Evolutionary conservation across 768 basidiomycete genomes (phyloP).

Genomic region (Serendipita indica): DNA sequence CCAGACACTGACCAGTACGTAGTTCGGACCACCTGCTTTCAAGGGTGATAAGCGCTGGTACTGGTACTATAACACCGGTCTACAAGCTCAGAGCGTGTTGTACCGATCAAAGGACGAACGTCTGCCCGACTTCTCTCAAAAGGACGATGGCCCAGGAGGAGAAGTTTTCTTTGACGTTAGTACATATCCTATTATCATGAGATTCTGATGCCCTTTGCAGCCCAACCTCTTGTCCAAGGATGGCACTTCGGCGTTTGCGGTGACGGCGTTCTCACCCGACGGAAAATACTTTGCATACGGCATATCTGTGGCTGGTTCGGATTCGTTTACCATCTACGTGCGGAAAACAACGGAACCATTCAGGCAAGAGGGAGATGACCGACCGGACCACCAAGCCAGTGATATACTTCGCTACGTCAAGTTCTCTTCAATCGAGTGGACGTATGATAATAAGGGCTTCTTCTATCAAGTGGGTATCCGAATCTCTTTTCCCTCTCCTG

Average conservation of each 20-base stretch:
- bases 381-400: constrained; percentile 33
- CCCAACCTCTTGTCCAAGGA: constrained; percentile 58
- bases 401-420: constrained; percentile 67
- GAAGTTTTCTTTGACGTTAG: constrained; percentile 71
- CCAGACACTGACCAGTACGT: constrained; percentile 3
- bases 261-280: constrained; percentile 43
- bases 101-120: constrained; percentile 40
- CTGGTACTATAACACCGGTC: constrained; percentile 65
- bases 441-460: constrained; percentile 65
- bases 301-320: constrained; percentile 61
- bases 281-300: constrained; percentile 67
- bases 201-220: constrained; percentile 22
- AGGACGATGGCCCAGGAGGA: constrained; percentile 29
- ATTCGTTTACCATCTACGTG: constrained; percentile 54
- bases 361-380: constrained; percentile 22
- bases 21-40: constrained; percentile 51
- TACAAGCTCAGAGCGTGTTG: constrained; percentile 55
- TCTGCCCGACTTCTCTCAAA: constrained; percentile 40
- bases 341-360: constrained; percentile 49
- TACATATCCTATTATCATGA: constrained; percentile 4
- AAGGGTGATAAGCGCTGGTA: constrained; percentile 63
- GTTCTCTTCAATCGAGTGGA: constrained; percentile 60
- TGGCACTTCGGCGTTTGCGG: constrained; percentile 50
- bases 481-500: background rate
- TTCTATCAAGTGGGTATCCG: constrained; percentile 50